Base-by-base conservation (phyloP, 441 rosid species). In the Hura crepitans region DNA sequence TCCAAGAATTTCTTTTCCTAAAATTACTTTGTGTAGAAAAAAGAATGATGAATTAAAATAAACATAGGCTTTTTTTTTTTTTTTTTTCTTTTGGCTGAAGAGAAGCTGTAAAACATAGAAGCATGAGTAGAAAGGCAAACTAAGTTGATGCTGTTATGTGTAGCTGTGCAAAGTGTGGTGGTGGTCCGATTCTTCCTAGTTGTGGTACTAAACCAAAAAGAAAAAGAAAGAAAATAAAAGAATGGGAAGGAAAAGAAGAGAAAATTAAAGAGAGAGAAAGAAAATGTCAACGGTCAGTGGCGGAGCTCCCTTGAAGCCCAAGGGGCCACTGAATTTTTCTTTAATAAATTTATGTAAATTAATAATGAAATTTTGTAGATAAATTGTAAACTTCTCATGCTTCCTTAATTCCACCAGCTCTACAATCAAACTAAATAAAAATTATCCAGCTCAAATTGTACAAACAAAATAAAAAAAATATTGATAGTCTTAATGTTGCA, bases 271-370 rank as follows among this genome's bases (percentile, higher is more conserved):
- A 15, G 55, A 37, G 46, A 28, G 50, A 61, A 54, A 65, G 22
- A 56, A 78, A 78, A 81, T 80, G 92, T 87, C 89, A 85, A 87
- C 89, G 87, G 81, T 78, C 15, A 15, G n/a, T n/a, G n/a, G n/a
- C n/a, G n/a, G n/a, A n/a, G n/a, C n/a, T n/a, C n/a, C n/a, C n/a
- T n/a, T n/a, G n/a, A n/a, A n/a, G n/a, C n/a, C n/a, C n/a, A n/a
- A n/a, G n/a, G n/a, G n/a, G n/a, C n/a, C n/a, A n/a, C n/a, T n/a
- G n/a, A n/a, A n/a, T n/a, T n/a, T n/a, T n/a, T n/a, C n/a, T n/a
- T n/a, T n/a, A n/a, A n/a, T n/a, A n/a, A n/a, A n/a, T n/a, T n/a
- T n/a, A n/a, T n/a, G n/a, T n/a, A n/a, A n/a, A n/a, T n/a, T n/a
- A n/a, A n/a, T n/a, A n/a, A n/a, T n/a, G n/a, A n/a, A n/a, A n/a